Evolutionary conservation across 225 moss, liverwort and hornwort species (phyloP).

Genomic region (Bryum argenteum): DNA sequence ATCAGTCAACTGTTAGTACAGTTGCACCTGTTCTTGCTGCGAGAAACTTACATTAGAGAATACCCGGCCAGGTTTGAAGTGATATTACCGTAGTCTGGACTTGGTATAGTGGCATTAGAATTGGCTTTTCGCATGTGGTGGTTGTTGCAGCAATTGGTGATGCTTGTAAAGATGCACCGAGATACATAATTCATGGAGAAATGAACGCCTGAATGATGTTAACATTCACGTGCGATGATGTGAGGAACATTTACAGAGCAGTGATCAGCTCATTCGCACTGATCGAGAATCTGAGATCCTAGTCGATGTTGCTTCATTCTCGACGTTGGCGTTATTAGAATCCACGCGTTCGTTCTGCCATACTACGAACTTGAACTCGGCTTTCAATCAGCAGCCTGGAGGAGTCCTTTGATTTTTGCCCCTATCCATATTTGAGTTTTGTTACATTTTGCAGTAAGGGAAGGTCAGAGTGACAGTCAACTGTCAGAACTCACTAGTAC

Average conservation of each 20-base stretch:
- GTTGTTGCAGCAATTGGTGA: too few relatives aligned
- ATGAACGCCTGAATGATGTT: slow-evolving; percentile 48
- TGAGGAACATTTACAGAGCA: neutral
- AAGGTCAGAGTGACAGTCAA: too few relatives aligned
- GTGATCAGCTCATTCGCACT: neutral
- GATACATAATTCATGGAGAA: slow-evolving; percentile 23
- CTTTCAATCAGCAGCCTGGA: neutral
- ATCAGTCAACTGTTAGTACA: too few relatives aligned
- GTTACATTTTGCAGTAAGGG: neutral
- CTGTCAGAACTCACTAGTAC: too few relatives aligned
- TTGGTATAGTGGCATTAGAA: too few relatives aligned
- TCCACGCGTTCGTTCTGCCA: slow-evolving; percentile 42
- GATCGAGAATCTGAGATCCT: neutral
- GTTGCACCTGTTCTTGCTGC: too few relatives aligned
- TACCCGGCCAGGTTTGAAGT: too few relatives aligned
- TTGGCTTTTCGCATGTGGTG: too few relatives aligned
- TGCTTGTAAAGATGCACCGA: too few relatives aligned
- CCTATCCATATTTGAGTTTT: too few relatives aligned
- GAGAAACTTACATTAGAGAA: too few relatives aligned
- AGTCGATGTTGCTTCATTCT: neutral
- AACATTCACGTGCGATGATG: slow-evolving; percentile 36
- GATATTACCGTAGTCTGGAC: too few relatives aligned
- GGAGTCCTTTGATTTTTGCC: neutral
- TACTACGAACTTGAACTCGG: neutral
- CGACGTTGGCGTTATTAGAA: slow-evolving; percentile 46